Conservation (phyloP, 805 yeast species). For the Zygoascus tannicola region DNA sequence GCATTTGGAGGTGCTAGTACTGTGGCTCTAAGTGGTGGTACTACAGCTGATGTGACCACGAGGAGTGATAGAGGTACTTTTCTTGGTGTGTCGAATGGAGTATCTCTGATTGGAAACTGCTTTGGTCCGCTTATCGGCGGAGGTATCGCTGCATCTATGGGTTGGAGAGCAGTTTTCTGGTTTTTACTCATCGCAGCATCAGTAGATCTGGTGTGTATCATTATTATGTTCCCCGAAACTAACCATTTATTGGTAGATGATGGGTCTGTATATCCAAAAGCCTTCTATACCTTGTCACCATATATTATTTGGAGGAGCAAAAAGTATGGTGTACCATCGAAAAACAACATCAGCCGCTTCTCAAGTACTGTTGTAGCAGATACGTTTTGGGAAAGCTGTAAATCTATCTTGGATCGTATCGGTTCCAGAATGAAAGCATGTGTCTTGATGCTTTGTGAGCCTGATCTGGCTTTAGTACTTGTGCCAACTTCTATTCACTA, state of each 20-base stretch:
- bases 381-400: conserved; percentile 8
- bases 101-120: conserved; percentile 63
- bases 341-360: conserved; percentile 12
- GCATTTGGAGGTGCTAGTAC: conserved; percentile 72
- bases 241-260: conserved; percentile 64
- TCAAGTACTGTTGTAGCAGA: background rate
- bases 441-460: conserved; percentile 6
- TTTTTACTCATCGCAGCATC: conserved; percentile 62
- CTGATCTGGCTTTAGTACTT: conserved; percentile 38
- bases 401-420: background rate
- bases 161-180: conserved; percentile 64
- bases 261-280: conserved; percentile 49
- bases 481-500: conserved; percentile 55
- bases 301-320: conserved; percentile 16
- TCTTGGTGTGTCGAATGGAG: conserved; percentile 57
- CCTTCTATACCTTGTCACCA: conserved; percentile 18
- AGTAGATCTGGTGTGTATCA: conserved; percentile 25
- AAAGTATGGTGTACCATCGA: conserved; percentile 18
- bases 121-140: conserved; percentile 69
- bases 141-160: conserved; percentile 35
- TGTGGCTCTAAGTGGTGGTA: conserved; percentile 59
- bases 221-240: conserved; percentile 61
- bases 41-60: conserved; percentile 64
- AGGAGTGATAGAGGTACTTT: conserved; percentile 59
- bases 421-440: background rate